These are phyloP conservation scores for Diversispora epigaea DNA, from an alignment of 192 early-diverging fungal genomes.

Conservation along the genomic window DNA sequence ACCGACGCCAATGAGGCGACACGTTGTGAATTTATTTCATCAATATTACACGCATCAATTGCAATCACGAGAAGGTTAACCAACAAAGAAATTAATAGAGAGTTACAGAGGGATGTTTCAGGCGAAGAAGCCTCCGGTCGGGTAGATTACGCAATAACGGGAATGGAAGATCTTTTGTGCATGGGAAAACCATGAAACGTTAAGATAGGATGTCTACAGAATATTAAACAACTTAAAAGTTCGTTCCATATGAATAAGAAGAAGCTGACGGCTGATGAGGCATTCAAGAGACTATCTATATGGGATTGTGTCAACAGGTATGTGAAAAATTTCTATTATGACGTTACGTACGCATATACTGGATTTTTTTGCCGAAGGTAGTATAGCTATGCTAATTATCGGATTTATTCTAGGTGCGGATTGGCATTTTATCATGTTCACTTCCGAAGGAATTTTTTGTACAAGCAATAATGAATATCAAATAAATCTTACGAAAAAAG, in stretches of 20 bases:
- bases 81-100: background rate
- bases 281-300: conserved; percentile 11
- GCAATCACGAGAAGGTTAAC: background rate
- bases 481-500: background rate
- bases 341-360: too few species aligned
- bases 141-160: conserved; percentile 3
- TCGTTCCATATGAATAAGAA: background rate
- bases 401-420: background rate
- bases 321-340: too few species aligned
- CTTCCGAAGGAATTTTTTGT: conserved; percentile 1
- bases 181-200: background rate
- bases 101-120: background rate
- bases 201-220: background rate
- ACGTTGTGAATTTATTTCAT: conserved; percentile 11
- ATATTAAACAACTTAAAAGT: background rate
- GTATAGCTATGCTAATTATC: too few species aligned
- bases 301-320: conserved; percentile 9
- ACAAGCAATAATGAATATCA: background rate
- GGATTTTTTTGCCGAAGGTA: too few species aligned
- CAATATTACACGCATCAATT: background rate
- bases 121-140: conserved; percentile 14
- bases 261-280: background rate
- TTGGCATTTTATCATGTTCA: conserved; percentile 5
- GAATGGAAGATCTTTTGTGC: conserved; percentile 1
- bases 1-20: conserved; percentile 6